Conservation (phyloP, 2,329 filamentous ascomycete species). For the Cercospora nicotianae region DNA sequence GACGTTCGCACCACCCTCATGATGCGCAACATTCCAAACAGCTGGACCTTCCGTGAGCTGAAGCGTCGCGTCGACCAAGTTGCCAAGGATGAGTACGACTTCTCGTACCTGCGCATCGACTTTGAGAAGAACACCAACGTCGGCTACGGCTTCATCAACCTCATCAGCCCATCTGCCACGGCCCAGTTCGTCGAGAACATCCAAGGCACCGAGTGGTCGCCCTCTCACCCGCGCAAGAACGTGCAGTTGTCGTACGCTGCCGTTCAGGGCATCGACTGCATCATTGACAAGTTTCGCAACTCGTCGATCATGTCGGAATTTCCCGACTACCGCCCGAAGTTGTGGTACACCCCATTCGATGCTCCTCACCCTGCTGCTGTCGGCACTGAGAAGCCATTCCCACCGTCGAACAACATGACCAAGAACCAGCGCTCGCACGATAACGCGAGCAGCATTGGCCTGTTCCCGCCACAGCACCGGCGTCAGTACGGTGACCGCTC, state of each 20-base stretch:
- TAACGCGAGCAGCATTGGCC: conserved; percentile 81
- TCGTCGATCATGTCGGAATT: conserved; percentile 92
- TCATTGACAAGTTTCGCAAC: conserved; percentile 94
- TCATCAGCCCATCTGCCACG: conserved; percentile 74
- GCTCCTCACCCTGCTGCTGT: conserved; percentile 47
- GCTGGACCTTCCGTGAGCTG: conserved; percentile 65
- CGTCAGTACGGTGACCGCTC: conserved; percentile 68
- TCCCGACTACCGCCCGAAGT: conserved; percentile 79
- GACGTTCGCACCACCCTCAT: conserved; percentile 65
- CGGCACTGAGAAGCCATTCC: conserved; percentile 74
- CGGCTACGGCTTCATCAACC: conserved; percentile 97
- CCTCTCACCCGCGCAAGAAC: conserved; percentile 61
- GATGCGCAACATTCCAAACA: conserved; percentile 92
- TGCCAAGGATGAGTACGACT: conserved; percentile 83
- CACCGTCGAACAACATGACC: conserved; percentile 75
- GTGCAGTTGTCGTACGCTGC: conserved; percentile 96
- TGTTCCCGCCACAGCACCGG: conserved; percentile 77
- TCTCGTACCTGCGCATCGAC: conserved; percentile 87
- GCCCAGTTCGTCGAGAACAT: conserved; percentile 49
- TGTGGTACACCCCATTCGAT: conserved; percentile 57
- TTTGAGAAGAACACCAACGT: conserved; percentile 62
- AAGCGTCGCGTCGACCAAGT: conserved; percentile 78
- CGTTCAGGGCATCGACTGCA: conserved; percentile 86
- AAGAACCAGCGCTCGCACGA: conserved; percentile 87
- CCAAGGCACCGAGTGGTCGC: conserved; percentile 58